Conservation (phyloP, 768 basidiomycete species). For the Fistulinella prunicolor region DNA sequence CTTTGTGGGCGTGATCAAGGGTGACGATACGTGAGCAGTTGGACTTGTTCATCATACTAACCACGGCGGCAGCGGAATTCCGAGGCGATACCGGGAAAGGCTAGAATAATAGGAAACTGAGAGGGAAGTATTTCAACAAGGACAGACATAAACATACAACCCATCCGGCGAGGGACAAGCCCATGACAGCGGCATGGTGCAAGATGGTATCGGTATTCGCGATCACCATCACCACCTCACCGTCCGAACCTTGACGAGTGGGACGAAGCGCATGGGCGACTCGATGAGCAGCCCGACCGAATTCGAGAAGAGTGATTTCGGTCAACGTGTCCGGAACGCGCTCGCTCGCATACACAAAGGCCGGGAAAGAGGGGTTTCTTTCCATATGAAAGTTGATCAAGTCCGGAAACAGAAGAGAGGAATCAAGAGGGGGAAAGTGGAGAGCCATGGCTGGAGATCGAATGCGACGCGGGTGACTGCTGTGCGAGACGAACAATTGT, state of each 20-base stretch:
- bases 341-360: slow-evolving; percentile 18
- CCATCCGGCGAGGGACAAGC: slow-evolving; percentile 41
- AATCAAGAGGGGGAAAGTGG: slow-evolving; percentile 21
- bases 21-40: slow-evolving; percentile 21
- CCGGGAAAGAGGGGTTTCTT: slow-evolving; percentile 22
- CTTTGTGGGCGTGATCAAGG: slow-evolving; percentile 15
- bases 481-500: background rate
- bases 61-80: slow-evolving; percentile 42
- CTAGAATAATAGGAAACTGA: slow-evolving; percentile 18
- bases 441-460: slow-evolving; percentile 5
- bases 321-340: slow-evolving; percentile 6
- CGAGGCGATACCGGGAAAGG: slow-evolving; percentile 39
- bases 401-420: slow-evolving; percentile 22
- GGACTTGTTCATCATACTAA: slow-evolving; percentile 22
- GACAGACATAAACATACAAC: slow-evolving; percentile 25
- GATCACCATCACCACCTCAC: slow-evolving; percentile 22
- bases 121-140: slow-evolving; percentile 26
- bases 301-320: slow-evolving; percentile 27
- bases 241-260: slow-evolving; percentile 20
- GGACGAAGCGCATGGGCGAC: slow-evolving; percentile 42
- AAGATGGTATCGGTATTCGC: slow-evolving; percentile 33
- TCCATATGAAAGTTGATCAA: too few species aligned
- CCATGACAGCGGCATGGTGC: slow-evolving; percentile 32
- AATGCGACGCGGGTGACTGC: background rate
- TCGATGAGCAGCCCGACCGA: slow-evolving; percentile 29